Base-by-base conservation (phyloP, 1,284 basidiomycete genomes). In the Moesziomyces sp. region DNA sequence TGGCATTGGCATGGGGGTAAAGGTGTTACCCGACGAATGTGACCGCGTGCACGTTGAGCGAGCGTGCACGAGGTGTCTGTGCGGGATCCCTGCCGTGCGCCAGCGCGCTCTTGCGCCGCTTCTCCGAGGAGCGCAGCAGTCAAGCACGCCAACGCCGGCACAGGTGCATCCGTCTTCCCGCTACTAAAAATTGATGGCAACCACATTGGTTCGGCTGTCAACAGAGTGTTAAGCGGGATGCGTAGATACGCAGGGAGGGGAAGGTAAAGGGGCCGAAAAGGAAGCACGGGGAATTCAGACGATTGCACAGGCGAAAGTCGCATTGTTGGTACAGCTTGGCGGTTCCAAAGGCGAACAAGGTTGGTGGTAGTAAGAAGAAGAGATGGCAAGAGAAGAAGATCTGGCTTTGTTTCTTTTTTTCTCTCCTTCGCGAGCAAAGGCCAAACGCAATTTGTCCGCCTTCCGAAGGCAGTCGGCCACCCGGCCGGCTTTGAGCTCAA, bases 101-200 rank as follows among this genome's bases (percentile, higher is more conserved):
- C 52, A 28, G 24, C 35, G 9, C 38, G 38, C 21, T 13, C 30
- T 35, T 19, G 23, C n/a, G 24, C n/a, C 33, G 30, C 46, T 23
- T 23, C 10, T 44, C 23, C 38, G 24, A 26, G 3, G 23, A 47
- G 19, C 49, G 47, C 24, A 9, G 30, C 33, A 23, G 28, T 30
- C 14, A 18, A 11, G 42, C 33, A 52, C 42, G 19, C n/a, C 46
- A 40, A 21, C 30, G 42, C 38, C 54, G 51, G 23, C 26, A 24
- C 46, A 53, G 47, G 58, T 66, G 63, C 44, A 45, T 56, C 43
- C 35, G 40, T 73, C 70, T 73, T 52, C 64, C 70, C 70, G 70
- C 70, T 73, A 73, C 57, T 63, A 73, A 73, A 73, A 73, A 73
- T 73, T 73, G 70, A 73, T 73, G 70, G 70, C 70, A 73, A 73